Conservation (phyloP, 2,329 filamentous ascomycete species). For the Tricladium varicosporioides region DNA sequence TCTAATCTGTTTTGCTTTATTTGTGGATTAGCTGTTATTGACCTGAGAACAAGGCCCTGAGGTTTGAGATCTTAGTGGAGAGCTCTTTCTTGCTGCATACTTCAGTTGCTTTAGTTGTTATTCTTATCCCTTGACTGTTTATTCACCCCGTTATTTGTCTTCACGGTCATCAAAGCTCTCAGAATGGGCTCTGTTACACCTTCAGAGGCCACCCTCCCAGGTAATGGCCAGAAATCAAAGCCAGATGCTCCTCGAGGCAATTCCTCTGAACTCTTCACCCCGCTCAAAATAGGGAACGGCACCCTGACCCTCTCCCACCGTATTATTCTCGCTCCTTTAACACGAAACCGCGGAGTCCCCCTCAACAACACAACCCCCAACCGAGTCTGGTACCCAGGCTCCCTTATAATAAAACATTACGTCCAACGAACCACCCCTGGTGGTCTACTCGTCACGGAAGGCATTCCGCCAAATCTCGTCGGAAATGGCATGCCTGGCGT, state of each 20-base stretch:
- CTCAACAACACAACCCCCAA: conserved; percentile 41
- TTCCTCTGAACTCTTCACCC: conserved; percentile 38
- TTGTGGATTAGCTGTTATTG: no score
- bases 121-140: no score
- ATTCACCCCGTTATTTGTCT: no score
- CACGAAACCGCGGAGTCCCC: conserved; percentile 49
- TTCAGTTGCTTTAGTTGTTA: no score
- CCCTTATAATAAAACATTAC: conserved; percentile 46
- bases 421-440: conserved; percentile 49
- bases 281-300: conserved; percentile 40
- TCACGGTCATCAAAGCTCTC: neutral
- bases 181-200: conserved; percentile 31
- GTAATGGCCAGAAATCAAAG: conserved; percentile 49
- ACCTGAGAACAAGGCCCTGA: no score
- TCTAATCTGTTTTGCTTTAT: no score
- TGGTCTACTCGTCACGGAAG: conserved; percentile 55
- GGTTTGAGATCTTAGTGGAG: no score
- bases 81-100: no score
- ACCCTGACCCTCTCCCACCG: conserved; percentile 45
- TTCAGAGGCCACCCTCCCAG: conserved; percentile 45
- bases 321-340: conserved; percentile 55
- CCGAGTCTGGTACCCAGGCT: conserved; percentile 47
- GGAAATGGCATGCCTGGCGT: conserved; percentile 48
- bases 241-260: conserved; percentile 14
- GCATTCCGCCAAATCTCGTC: conserved; percentile 44